Base-by-base conservation (phyloP, 2,329 filamentous ascomycete genomes). In the Bipolaris gigantea region DNA sequence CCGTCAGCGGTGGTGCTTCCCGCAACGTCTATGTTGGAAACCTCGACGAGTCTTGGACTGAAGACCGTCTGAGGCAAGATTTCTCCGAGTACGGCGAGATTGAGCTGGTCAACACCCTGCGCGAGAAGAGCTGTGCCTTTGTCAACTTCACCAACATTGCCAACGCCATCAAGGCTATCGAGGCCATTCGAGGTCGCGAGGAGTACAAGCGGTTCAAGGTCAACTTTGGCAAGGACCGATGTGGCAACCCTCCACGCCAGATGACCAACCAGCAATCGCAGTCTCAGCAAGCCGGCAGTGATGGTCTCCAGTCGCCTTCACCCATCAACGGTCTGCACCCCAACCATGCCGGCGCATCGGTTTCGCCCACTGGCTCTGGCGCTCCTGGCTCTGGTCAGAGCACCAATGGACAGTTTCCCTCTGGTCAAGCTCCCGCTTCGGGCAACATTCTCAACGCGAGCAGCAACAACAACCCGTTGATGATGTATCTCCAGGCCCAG, bases 141-240 rank as follows among this genome's bases (percentile, higher is more conserved):
- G 94, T 99, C 74, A 99, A 99, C 80, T 99, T 99, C 75, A 99
- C 94, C 72, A 99, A 99, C 79, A 99, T 99, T 73, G 94, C 94
- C 72, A 99, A 99, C 67, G 94, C 94, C 46, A 99, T 99, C 81
- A 99, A 99, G 81, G 94, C 94, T 1, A 99, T 99, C 62, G 94
- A 99, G 77, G 94, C 92, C 19, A 87, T 99, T 61, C 87, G 94
- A 53, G 89, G 92, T 70, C 92, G 92, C 72, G 94, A 97, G 39
- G 94, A 99, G 71, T 99, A 99, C 82, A 90, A 87, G 77, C 86
- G 94, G 67, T 99, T 99, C 86, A 99, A 99, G 83, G 93, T 99
- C 75, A 99, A 99, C 80, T 99, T 99, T 73, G 94, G 94, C 76
- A 99, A 99, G 80, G 94, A 99, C 73, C 87, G 94, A 52, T 99